Percentiles rank a stretch among this genome's conserved stretches.
phyloP scores from a whole-genome alignment of 2,329 filamentous ascomycete species.

The Delphinella strobiligena region DNA sequence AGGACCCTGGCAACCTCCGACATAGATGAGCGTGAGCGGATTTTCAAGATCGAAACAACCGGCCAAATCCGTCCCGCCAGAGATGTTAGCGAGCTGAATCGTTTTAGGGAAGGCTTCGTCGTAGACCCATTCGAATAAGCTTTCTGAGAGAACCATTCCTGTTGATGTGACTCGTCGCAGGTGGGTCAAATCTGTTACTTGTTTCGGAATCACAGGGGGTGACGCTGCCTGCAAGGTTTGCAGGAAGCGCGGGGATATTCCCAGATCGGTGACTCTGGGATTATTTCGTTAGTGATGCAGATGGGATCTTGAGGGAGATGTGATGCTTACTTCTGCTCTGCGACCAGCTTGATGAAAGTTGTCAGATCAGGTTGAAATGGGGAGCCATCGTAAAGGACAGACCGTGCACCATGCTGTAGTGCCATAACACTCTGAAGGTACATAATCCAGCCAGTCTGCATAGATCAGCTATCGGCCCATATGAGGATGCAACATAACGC shows the following conservation, averaged over 20 bases:
- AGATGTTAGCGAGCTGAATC: conserved; percentile 61
- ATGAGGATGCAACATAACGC: conserved; percentile 7
- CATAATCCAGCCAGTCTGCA: conserved; percentile 73
- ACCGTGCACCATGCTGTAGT: conserved; percentile 48
- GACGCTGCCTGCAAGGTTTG: conserved; percentile 56
- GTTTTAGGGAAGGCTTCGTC: conserved; percentile 55
- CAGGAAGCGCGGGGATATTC: conserved; percentile 66
- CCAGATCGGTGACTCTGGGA: conserved; percentile 62
- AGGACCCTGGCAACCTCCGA: conserved; percentile 44
- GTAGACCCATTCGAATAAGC: conserved; percentile 71
- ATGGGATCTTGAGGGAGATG: background rate
- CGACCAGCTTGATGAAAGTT: conserved; percentile 51
- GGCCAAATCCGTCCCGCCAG: conserved; percentile 67
- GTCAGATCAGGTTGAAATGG: conserved; percentile 60
- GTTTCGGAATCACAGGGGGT: conserved; percentile 42
- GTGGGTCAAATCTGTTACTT: conserved; percentile 49
- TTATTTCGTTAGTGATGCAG: conserved; percentile 13
- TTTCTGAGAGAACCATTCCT: conserved; percentile 69
- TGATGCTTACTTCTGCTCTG: conserved; percentile 38
- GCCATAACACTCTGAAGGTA: conserved; percentile 52
- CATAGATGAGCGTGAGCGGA: conserved; percentile 53
- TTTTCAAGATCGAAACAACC: conserved; percentile 54
- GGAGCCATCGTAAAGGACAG: conserved; percentile 71
- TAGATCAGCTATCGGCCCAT: background rate
- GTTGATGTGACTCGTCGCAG: conserved; percentile 57